These are phyloP conservation scores for Aureobasidium namibiae DNA, from an alignment of 2,329 filamentous ascomycete species.

Conservation along the genomic window DNA sequence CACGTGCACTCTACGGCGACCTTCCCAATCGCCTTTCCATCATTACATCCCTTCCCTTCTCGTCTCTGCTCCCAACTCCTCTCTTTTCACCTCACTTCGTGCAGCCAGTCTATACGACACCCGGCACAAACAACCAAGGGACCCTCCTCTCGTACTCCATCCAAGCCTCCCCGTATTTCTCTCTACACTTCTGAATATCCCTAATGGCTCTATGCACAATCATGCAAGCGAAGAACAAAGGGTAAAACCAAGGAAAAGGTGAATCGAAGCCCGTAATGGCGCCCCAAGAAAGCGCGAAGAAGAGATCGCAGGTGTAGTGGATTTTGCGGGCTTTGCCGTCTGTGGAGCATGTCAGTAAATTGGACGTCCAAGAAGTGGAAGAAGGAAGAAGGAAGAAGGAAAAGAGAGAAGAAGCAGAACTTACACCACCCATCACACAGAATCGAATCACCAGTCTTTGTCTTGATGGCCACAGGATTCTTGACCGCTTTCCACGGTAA, in stretches of 20 bases:
- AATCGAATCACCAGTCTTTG: constrained; percentile 1
- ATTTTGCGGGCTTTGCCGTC: constrained; percentile 1
- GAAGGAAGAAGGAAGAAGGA: not conserved
- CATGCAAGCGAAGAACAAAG: constrained; percentile 3
- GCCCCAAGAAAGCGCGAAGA: constrained; percentile 5
- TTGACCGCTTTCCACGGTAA: not conserved
- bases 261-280: constrained; percentile 2
- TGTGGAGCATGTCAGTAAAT: not conserved
- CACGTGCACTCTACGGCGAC: no score
- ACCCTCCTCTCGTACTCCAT: constrained; percentile 4
- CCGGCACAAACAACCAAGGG: constrained; percentile 5
- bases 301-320: constrained; percentile 6
- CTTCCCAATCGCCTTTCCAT: no score
- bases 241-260: constrained; percentile 6
- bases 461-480: constrained; percentile 4
- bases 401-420: not conserved
- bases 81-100: no score
- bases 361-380: no score
- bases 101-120: not conserved
- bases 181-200: constrained; percentile 2
- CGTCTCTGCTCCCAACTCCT: no score
- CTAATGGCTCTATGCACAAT: constrained; percentile 9
- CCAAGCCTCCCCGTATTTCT: constrained; percentile 8
- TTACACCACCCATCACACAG: constrained; percentile 9
- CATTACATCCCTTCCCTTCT: no score